Evolutionary conservation across 805 yeast species (phyloP).

Genomic region (Metschnikowia colocasiae): DNA sequence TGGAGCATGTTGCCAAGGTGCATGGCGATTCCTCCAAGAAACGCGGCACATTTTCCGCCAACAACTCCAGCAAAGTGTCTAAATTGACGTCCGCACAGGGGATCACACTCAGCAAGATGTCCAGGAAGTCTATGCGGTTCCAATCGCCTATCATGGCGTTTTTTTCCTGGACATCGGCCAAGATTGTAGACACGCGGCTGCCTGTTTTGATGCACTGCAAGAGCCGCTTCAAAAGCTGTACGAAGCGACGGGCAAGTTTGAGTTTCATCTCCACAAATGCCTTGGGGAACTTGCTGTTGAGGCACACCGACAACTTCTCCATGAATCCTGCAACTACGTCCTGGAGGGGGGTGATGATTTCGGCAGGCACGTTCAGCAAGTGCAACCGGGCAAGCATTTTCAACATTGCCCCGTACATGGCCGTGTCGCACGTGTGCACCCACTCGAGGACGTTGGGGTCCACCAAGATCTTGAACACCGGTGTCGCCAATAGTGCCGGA

Average conservation of each 20-base stretch:
- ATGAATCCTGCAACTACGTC: slow-evolving; percentile 49
- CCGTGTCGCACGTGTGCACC: slow-evolving; percentile 64
- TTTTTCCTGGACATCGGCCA: slow-evolving; percentile 41
- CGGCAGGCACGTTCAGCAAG: slow-evolving; percentile 47
- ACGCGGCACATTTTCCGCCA: slow-evolving; percentile 33
- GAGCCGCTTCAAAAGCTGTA: slow-evolving; percentile 50
- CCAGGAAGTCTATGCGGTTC: slow-evolving; percentile 47
- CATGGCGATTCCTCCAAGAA: slow-evolving; percentile 20
- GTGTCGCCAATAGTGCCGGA: slow-evolving; percentile 53
- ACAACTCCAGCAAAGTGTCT: slow-evolving; percentile 29
- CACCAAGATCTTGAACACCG: slow-evolving; percentile 56
- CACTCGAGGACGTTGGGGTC: slow-evolving; percentile 51
- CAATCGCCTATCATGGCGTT: slow-evolving; percentile 57
- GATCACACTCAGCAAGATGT: slow-evolving; percentile 46
- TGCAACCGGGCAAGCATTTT: slow-evolving; percentile 61
- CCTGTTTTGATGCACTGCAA: slow-evolving; percentile 54
- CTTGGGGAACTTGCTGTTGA: slow-evolving; percentile 44
- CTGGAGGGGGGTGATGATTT: slow-evolving; percentile 52
- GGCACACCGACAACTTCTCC: slow-evolving; percentile 40
- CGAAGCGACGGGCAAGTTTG: slow-evolving; percentile 50
- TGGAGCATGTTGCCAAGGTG: slow-evolving; percentile 16
- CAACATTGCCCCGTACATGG: slow-evolving; percentile 53
- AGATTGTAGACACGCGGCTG: slow-evolving; percentile 45
- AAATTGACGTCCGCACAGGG: slow-evolving; percentile 43
- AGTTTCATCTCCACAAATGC: slow-evolving; percentile 51